Percentiles rank a stretch among this genome's conserved stretches.
phyloP scores from a whole-genome alignment of 352 stramenopile genomes.

The Pythium insidiosum region DNA sequence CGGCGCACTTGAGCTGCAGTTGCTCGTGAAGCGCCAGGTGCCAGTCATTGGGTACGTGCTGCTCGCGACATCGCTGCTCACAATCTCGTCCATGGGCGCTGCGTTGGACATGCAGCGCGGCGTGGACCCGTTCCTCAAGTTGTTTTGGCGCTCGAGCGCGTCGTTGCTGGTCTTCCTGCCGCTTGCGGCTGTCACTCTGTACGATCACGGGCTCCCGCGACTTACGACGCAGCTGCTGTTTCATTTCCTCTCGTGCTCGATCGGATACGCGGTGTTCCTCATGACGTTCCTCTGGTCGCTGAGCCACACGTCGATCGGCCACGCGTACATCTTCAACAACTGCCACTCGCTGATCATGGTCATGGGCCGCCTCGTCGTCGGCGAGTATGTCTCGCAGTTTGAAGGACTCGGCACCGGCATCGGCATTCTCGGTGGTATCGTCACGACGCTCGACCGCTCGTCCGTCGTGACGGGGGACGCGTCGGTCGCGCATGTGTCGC shows the following conservation, averaged over 20 bases:
- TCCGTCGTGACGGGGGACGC: conserved; percentile 2
- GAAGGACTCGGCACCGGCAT: conserved; percentile 70
- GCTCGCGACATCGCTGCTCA: conserved; percentile 54
- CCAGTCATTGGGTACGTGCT: conserved; percentile 72
- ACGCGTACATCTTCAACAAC: conserved; percentile 87
- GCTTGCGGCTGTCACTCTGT: conserved; percentile 38
- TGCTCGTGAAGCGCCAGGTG: conserved; percentile 69
- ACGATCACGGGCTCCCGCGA: conserved; percentile 44
- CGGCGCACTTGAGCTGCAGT: conserved; percentile 53
- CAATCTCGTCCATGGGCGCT: conserved; percentile 69
- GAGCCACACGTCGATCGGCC: conserved; percentile 67
- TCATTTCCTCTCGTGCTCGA: conserved; percentile 51
- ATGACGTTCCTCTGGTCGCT: conserved; percentile 79
- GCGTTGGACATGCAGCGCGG: conserved; percentile 61
- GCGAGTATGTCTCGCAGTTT: conserved; percentile 59
- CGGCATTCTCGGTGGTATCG: conserved; percentile 63
- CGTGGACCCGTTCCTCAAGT: conserved; percentile 75
- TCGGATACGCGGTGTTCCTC: conserved; percentile 70
- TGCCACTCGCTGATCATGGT: conserved; percentile 81
- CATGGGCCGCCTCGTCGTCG: conserved; percentile 43
- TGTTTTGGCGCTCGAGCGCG: conserved; percentile 76
- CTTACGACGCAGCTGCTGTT: conserved; percentile 57
- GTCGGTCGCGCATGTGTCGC: conserved; percentile 29
- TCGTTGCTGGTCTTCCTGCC: conserved; percentile 67
- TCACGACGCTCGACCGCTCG: conserved; percentile 65